These are phyloP conservation scores for Hypsizygus marmoreus DNA, from an alignment of 768 basidiomycete genomes.

Conservation along the genomic window DNA sequence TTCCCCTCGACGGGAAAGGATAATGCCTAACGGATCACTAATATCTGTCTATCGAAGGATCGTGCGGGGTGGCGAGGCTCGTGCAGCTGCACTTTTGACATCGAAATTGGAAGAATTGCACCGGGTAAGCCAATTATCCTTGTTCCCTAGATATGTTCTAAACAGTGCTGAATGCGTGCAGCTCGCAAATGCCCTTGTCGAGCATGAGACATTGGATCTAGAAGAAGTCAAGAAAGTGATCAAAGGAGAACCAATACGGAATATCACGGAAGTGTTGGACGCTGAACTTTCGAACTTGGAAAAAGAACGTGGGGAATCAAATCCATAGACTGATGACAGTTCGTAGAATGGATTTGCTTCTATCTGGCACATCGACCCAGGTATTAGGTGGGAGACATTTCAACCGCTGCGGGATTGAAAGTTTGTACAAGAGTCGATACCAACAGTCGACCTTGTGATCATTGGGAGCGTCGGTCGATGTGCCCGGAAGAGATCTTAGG, in stretches of 20 bases:
- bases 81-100: slow-evolving; percentile 65
- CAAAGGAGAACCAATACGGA: slow-evolving; percentile 78
- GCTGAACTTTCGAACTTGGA: slow-evolving; percentile 48
- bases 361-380: too few species aligned
- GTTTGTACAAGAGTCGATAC: too few species aligned
- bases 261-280: slow-evolving; percentile 64
- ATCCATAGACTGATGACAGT: slow-evolving; percentile 1
- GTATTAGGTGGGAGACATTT: too few species aligned
- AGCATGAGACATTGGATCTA: slow-evolving; percentile 89
- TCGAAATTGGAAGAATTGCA: slow-evolving; percentile 76
- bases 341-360: too few species aligned
- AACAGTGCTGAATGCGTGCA: slow-evolving; percentile 31
- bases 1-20: too few species aligned
- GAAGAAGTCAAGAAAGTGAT: slow-evolving; percentile 88
- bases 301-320: slow-evolving; percentile 21
- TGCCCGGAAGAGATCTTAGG: too few species aligned
- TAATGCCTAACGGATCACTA: slow-evolving; percentile 8
- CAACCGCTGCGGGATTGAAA: too few species aligned
- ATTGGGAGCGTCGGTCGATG: too few species aligned
- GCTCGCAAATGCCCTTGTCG: slow-evolving; percentile 91
- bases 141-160: slow-evolving; percentile 8
- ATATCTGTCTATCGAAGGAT: slow-evolving; percentile 39
- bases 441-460: too few species aligned
- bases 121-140: slow-evolving; percentile 45
- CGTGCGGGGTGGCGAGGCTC: slow-evolving; percentile 68